phyloP scores from a whole-genome alignment of 148 eudicot species.

The Rhododendron molle region DNA sequence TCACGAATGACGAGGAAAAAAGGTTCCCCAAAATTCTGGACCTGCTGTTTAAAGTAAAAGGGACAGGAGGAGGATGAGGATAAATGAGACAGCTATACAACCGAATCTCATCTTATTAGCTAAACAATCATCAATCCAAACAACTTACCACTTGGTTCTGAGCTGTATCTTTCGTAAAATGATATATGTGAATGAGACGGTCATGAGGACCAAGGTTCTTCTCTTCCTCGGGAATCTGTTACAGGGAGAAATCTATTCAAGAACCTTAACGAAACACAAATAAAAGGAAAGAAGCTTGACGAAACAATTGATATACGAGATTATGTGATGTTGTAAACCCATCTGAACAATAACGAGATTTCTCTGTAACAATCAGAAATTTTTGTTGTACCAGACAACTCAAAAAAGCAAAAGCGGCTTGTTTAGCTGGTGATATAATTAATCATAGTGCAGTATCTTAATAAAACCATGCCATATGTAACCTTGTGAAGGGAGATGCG shows the following conservation, averaged over 20 bases:
- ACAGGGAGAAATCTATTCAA: constrained; percentile 2
- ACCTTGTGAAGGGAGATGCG: background rate
- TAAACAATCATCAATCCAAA: background rate
- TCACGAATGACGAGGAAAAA: constrained; percentile 85
- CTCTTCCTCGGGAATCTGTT: constrained; percentile 95
- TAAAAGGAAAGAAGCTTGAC: background rate
- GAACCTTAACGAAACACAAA: background rate
- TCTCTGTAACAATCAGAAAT: background rate
- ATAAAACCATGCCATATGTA: background rate
- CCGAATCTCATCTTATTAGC: background rate
- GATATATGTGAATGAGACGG: constrained; percentile 91
- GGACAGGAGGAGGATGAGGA: background rate
- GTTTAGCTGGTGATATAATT: background rate
- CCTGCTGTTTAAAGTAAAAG: constrained; percentile 40
- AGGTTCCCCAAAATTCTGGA: constrained; percentile 96
- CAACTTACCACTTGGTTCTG: constrained; percentile 74
- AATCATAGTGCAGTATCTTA: background rate
- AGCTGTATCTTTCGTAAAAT: constrained; percentile 80
- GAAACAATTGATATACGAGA: background rate
- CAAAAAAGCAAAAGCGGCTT: background rate
- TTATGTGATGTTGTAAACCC: background rate
- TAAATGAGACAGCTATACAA: background rate
- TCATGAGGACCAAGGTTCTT: constrained; percentile 77
- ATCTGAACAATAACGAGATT: background rate
- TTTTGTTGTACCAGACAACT: background rate